These are phyloP conservation scores for Brettanomyces anomalus DNA, from an alignment of 805 yeast species.

Conservation along the genomic window DNA sequence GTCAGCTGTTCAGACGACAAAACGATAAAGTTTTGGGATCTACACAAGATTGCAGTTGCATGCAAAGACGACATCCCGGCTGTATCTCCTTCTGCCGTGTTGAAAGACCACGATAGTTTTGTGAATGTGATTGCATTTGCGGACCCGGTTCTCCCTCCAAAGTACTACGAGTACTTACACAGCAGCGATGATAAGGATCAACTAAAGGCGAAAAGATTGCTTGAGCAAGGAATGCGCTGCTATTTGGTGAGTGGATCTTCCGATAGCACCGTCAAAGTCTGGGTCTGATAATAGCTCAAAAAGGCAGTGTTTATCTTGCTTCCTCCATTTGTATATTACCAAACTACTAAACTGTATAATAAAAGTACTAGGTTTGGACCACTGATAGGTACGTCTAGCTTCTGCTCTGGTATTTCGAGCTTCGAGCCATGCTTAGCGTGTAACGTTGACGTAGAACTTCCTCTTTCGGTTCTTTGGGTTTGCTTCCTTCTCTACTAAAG, in stretches of 20 bases:
- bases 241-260: conserved; percentile 56
- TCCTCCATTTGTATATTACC: background rate
- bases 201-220: conserved; percentile 19
- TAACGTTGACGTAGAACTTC: too few relatives aligned
- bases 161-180: conserved; percentile 5
- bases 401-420: too few relatives aligned
- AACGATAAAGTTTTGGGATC: conserved; percentile 71
- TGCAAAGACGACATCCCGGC: conserved; percentile 16
- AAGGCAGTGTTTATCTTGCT: background rate
- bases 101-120: conserved; percentile 68
- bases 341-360: background rate
- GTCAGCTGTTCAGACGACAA: conserved; percentile 76
- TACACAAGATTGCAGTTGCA: conserved; percentile 20
- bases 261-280: conserved; percentile 45
- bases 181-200: conserved; percentile 17
- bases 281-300: conserved; percentile 27
- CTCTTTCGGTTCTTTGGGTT: too few relatives aligned
- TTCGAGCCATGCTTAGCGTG: too few relatives aligned
- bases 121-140: conserved; percentile 57
- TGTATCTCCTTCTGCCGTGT: conserved; percentile 19
- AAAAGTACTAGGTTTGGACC: background rate
- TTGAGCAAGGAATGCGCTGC: conserved; percentile 48
- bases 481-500: too few relatives aligned
- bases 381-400: background rate
- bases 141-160: conserved; percentile 25